phyloP scores from a whole-genome alignment of 2,329 filamentous ascomycete species.

The Aureobasidium uvarum region DNA sequence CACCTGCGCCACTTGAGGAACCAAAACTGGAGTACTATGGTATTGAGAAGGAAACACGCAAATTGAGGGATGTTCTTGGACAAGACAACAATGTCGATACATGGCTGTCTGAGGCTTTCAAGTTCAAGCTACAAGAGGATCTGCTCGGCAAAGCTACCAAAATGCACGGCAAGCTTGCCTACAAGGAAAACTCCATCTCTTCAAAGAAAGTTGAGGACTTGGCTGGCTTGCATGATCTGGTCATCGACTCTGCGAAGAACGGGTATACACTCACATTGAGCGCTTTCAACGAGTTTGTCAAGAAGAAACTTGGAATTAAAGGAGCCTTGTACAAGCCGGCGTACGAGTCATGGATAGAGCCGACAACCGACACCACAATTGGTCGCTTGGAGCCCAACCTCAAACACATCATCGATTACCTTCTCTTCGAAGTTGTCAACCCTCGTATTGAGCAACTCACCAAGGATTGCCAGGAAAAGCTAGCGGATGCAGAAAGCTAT shows the following conservation, averaged over 20 bases:
- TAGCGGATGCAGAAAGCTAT: neutral
- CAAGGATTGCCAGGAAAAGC: slow-evolving; percentile 23
- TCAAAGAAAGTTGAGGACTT: slow-evolving; percentile 32
- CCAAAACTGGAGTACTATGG: slow-evolving; percentile 52
- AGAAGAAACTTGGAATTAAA: slow-evolving; percentile 53
- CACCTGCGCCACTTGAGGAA: slow-evolving; percentile 46
- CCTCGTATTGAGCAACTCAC: slow-evolving; percentile 31
- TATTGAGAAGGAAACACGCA: slow-evolving; percentile 51
- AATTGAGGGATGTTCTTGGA: slow-evolving; percentile 49
- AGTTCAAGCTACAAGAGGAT: slow-evolving; percentile 57
- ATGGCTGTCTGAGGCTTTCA: slow-evolving; percentile 56
- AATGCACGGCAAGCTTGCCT: slow-evolving; percentile 63
- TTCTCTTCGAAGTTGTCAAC: slow-evolving; percentile 41
- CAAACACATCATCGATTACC: slow-evolving; percentile 60
- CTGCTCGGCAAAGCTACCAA: slow-evolving; percentile 64
- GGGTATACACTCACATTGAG: slow-evolving; percentile 50
- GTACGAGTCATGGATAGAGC: slow-evolving; percentile 36
- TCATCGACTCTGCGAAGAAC: slow-evolving; percentile 49
- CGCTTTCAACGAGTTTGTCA: slow-evolving; percentile 52
- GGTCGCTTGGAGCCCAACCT: slow-evolving; percentile 23
- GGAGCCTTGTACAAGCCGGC: slow-evolving; percentile 43
- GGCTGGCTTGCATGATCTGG: slow-evolving; percentile 41
- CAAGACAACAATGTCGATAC: slow-evolving; percentile 39
- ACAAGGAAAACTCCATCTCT: slow-evolving; percentile 43
- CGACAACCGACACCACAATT: slow-evolving; percentile 28